Base-by-base conservation (phyloP, 495 filamentous ascomycete genomes). In the Talaromyces liani region DNA sequence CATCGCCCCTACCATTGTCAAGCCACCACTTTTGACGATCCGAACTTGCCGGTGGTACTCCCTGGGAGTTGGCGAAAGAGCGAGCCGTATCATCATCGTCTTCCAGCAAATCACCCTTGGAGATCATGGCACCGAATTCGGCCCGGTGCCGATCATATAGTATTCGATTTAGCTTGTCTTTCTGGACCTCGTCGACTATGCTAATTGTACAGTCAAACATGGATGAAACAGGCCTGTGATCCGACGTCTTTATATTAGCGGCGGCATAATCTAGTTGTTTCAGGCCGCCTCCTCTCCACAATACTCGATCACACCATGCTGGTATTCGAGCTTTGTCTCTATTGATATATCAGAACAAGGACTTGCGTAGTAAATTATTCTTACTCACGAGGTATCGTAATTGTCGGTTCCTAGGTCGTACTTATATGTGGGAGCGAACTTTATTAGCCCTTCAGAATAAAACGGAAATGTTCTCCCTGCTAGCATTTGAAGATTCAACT, bases 401-500 rank as follows among this genome's bases (percentile, higher is more conserved):
- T 79, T 81, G 72, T 98, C 92, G 7, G 80, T 89, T 45, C 90
- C 91, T 64, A 95, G 75, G 71, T 99, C 90, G 72, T 88, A 99
- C 76, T 94, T 96, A 77, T 99, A 99, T 12, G 94, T 99, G 3
- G 94, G 94, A 66, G 88, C 78, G 71, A 98, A 99, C 2, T 76
- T 84, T 41, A 97, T 91, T 27, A 83, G 82, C 8, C 90, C 86
- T 73, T 98, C 94, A 0, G 91, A 92, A 71, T 96, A 98, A 70
- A 87, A 94, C 3, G 85, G 91, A 66, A 99, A 99, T 6, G 89
- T 87, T 51, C 89, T 81, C 4, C 94, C 94, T 25, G 90, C 88
- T 55, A 97, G 84, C 94, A 98, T 98, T 82, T 98, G 93, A 8
- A 97, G 75, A 69, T 97, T 97, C 29, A 98, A 81, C 89, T 94